These are phyloP conservation scores for Solanum neorickii DNA, from an alignment of 257 asterid genomes.

Conservation along the genomic window DNA sequence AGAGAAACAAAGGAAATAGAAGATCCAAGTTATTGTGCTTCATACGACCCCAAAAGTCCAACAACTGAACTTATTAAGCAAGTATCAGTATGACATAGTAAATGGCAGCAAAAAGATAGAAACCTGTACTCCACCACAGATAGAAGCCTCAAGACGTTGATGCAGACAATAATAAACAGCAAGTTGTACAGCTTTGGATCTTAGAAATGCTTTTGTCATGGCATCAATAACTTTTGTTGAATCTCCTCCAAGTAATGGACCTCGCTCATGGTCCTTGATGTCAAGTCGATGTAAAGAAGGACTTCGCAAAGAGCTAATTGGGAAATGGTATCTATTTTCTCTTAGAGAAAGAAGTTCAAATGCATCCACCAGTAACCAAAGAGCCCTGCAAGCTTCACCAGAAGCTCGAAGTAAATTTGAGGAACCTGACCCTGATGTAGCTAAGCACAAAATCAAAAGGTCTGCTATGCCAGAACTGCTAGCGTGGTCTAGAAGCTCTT, in stretches of 20 bases:
- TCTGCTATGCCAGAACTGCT: constrained; percentile 54
- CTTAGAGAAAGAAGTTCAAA: constrained; percentile 48
- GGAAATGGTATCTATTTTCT: constrained; percentile 38
- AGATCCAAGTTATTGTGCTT: neutral
- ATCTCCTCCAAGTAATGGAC: constrained; percentile 25
- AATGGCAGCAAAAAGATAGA: neutral
- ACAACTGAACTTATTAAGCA: neutral
- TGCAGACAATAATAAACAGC: constrained; percentile 80
- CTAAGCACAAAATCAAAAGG: constrained; percentile 65
- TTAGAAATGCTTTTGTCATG: constrained; percentile 67
- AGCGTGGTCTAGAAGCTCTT: constrained; percentile 60
- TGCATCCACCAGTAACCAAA: constrained; percentile 75
- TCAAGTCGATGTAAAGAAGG: constrained; percentile 44
- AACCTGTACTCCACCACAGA: constrained; percentile 73
- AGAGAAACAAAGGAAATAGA: neutral
- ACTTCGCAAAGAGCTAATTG: constrained; percentile 45
- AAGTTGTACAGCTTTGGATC: constrained; percentile 81
- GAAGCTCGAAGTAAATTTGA: constrained; percentile 82
- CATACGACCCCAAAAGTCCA: neutral
- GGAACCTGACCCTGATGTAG: constrained; percentile 87
- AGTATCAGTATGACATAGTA: neutral
- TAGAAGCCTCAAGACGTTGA: constrained; percentile 73
- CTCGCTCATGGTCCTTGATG: constrained; percentile 37
- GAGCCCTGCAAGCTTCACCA: constrained; percentile 83
- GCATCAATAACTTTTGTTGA: constrained; percentile 43